Conservation (phyloP, 176 grass and related monocot species). For the Cocos nucifera region DNA sequence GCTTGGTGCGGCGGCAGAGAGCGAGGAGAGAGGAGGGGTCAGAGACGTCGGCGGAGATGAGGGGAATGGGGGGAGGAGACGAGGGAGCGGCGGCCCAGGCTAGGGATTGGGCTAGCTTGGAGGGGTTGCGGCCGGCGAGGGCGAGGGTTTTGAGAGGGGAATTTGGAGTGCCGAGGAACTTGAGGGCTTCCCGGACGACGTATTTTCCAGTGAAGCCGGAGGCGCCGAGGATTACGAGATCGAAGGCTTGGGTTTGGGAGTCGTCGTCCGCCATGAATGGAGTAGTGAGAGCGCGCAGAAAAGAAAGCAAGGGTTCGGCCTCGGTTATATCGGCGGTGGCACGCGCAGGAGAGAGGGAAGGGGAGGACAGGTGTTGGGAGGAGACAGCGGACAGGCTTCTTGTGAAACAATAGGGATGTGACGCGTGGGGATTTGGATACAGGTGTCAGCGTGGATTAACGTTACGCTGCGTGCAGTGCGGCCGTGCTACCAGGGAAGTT, state of each 20-base stretch:
- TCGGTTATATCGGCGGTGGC: no score
- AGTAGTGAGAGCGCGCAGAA: no score
- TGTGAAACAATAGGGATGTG: no score
- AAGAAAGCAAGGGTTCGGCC: no score
- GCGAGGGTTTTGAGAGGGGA: slow-evolving; percentile 48
- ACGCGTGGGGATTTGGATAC: no score
- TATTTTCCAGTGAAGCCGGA: slow-evolving; percentile 91
- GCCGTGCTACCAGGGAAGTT: no score
- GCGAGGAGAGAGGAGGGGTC: slow-evolving; percentile 48
- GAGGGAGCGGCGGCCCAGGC: slow-evolving; percentile 40
- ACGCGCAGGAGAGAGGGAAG: no score
- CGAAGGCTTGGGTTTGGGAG: slow-evolving; percentile 18
- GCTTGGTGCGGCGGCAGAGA: slow-evolving; percentile 30
- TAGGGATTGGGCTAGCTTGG: slow-evolving; percentile 47
- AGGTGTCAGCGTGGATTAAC: no score
- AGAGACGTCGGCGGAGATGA: slow-evolving; percentile 60
- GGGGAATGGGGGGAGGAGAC: slow-evolving; percentile 25
- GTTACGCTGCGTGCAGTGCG: no score
- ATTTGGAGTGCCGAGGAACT: slow-evolving; percentile 37
- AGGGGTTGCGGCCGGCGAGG: slow-evolving; percentile 51
- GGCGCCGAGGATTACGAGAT: slow-evolving; percentile 77
- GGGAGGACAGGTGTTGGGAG: no score
- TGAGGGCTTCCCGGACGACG: slow-evolving; percentile 74
- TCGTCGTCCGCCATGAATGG: no score
- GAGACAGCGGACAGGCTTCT: no score